phyloP scores from a whole-genome alignment of 1,139 yeast genomes.

The Nadsonia starkeyi-henricii region DNA sequence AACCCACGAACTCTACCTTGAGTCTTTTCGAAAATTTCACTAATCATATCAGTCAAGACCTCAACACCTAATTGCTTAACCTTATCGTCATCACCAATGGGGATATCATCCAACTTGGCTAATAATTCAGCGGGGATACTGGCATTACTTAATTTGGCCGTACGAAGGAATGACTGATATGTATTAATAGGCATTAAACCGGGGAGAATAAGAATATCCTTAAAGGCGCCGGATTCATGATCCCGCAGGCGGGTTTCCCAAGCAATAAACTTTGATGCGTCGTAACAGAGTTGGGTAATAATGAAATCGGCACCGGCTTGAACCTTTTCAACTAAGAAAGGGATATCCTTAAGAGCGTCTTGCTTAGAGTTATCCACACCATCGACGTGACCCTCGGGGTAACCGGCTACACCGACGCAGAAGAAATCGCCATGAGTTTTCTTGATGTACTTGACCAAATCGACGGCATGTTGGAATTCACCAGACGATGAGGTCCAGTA shows the following conservation, averaged over 20 bases:
- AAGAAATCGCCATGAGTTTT: constrained; percentile 56
- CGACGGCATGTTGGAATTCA: constrained; percentile 64
- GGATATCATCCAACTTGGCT: constrained; percentile 38
- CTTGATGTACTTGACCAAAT: constrained; percentile 67
- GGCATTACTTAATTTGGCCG: constrained; percentile 84
- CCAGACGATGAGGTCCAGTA: constrained; percentile 37
- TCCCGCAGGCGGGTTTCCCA: constrained; percentile 36
- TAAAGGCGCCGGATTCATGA: constrained; percentile 30
- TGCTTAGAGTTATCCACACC: constrained; percentile 60
- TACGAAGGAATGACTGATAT: constrained; percentile 70
- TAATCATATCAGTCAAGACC: constrained; percentile 49
- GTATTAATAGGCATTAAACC: constrained; percentile 97
- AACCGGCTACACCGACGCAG: constrained; percentile 85
- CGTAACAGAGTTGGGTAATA: constrained; percentile 76
- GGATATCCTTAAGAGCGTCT: constrained; percentile 49
- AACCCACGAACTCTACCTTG: constrained; percentile 50
- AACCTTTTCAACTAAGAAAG: constrained; percentile 66
- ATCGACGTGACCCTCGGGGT: constrained; percentile 88
- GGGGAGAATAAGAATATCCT: constrained; percentile 56
- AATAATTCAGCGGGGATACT: constrained; percentile 52
- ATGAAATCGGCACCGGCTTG: constrained; percentile 93
- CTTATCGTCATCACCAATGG: constrained; percentile 64
- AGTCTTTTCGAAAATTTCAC: constrained; percentile 38
- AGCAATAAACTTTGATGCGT: constrained; percentile 39
- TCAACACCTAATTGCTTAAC: constrained; percentile 79